Evolutionary conservation across 2,329 filamentous ascomycete species (phyloP).

Genomic region (Pseudocercospora pini-densiflorae): DNA sequence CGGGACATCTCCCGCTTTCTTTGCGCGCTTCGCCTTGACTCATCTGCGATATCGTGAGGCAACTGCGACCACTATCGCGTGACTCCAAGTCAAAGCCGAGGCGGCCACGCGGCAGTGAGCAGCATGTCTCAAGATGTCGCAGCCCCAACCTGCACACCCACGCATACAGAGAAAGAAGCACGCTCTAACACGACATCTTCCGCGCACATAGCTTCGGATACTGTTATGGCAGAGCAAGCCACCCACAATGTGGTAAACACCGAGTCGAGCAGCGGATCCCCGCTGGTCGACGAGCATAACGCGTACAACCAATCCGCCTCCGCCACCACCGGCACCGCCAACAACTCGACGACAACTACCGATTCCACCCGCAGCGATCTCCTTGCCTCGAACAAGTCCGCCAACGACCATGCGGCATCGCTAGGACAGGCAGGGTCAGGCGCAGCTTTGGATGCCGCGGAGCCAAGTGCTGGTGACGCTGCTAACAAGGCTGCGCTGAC

Average conservation of each 20-base stretch:
- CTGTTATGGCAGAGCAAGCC: constrained; percentile 75
- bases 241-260: constrained; percentile 73
- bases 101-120: constrained; percentile 12
- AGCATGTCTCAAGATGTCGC: constrained; percentile 1
- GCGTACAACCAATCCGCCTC: constrained; percentile 57
- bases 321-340: constrained; percentile 53
- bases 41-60: neutral
- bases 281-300: constrained; percentile 67
- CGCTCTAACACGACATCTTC: constrained; percentile 25
- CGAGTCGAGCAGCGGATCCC: constrained; percentile 66
- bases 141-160: neutral
- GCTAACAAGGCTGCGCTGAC: constrained; percentile 18
- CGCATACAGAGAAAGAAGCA: constrained; percentile 9
- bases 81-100: constrained; percentile 13
- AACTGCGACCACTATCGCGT: constrained; percentile 14
- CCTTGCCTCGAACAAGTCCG: constrained; percentile 29
- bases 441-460: constrained; percentile 30
- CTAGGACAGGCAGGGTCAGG: constrained; percentile 17
- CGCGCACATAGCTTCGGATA: constrained; percentile 32
- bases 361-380: constrained; percentile 47
- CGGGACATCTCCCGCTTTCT: neutral
- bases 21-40: neutral
- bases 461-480: constrained; percentile 41
- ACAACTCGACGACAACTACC: constrained; percentile 32
- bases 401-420: constrained; percentile 22